These are phyloP conservation scores for Tolypocladium album DNA, from an alignment of 2,329 filamentous ascomycete genomes.

Conservation along the genomic window DNA sequence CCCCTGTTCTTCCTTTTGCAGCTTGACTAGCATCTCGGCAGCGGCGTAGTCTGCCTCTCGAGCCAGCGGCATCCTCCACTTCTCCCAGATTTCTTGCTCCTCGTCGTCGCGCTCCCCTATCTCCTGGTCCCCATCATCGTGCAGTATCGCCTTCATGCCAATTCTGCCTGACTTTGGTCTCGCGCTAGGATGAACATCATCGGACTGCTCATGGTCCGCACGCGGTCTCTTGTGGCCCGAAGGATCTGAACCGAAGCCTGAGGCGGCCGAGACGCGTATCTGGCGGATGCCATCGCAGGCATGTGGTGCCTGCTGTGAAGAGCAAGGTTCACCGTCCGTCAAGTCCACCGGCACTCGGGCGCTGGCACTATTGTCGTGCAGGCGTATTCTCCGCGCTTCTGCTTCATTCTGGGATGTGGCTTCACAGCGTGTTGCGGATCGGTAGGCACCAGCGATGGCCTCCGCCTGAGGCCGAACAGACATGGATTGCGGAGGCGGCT, in stretches of 20 bases:
- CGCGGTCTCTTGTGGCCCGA: neutral
- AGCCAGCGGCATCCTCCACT: neutral
- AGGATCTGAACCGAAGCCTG: neutral
- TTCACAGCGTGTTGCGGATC: neutral
- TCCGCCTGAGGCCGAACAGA: neutral
- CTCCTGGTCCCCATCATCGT: neutral
- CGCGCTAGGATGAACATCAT: neutral
- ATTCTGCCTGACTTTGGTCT: neutral
- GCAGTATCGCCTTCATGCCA: neutral
- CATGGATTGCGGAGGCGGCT: neutral
- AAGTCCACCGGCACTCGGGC: neutral
- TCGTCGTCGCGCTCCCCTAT: neutral
- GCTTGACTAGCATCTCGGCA: neutral
- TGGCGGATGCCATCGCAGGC: neutral
- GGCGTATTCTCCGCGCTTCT: neutral
- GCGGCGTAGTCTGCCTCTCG: slow-evolving; percentile 1
- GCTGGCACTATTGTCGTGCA: neutral
- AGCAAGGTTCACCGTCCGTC: neutral
- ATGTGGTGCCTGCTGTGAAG: neutral
- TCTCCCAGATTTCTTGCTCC: neutral
- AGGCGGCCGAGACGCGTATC: neutral
- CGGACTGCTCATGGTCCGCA: neutral
- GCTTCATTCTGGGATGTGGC: neutral
- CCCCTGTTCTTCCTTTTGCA: neutral
- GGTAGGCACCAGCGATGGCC: too few relatives aligned